Conservation (phyloP, 768 basidiomycete species). For the Amyloporia xantha region DNA sequence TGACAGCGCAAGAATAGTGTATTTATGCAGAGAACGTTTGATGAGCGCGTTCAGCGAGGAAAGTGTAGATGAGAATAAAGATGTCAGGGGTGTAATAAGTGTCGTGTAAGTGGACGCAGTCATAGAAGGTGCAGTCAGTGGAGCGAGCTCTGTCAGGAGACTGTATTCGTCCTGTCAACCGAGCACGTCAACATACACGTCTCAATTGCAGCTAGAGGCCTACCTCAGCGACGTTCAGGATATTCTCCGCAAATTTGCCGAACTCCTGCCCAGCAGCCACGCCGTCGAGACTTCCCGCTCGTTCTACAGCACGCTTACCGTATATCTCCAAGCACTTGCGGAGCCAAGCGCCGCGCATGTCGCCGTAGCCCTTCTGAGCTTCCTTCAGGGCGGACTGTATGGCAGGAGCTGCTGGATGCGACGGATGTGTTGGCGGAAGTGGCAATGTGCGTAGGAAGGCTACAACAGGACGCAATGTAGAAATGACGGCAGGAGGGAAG, state of each 20-base stretch:
- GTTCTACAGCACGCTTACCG: constrained; percentile 60
- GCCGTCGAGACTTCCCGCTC: constrained; percentile 63
- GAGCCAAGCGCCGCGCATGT: constrained; percentile 79
- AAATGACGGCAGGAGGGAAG: constrained; percentile 48
- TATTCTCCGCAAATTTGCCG: constrained; percentile 59
- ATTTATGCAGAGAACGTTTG: constrained; percentile 72
- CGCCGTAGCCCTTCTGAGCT: constrained; percentile 76
- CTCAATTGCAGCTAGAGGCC: constrained; percentile 10
- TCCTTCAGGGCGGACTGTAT: constrained; percentile 66
- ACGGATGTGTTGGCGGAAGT: constrained; percentile 73
- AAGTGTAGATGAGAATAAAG: constrained; percentile 59
- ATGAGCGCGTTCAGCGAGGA: constrained; percentile 56
- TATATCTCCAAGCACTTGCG: constrained; percentile 68
- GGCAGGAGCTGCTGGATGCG: constrained; percentile 64
- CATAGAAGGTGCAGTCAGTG: constrained; percentile 43
- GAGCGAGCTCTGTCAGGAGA: constrained; percentile 56
- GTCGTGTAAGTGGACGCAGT: constrained; percentile 54
- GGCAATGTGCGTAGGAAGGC: constrained; percentile 66
- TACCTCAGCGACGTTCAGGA: constrained; percentile 65
- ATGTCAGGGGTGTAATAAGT: constrained; percentile 58
- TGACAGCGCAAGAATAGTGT: constrained; percentile 74
- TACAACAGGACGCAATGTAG: constrained; percentile 57
- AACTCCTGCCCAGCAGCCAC: constrained; percentile 65
- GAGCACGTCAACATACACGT: neutral
- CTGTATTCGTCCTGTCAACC: constrained; percentile 55